These are phyloP conservation scores for Xylona heveae DNA, from an alignment of 495 filamentous ascomycete species.

Conservation along the genomic window DNA sequence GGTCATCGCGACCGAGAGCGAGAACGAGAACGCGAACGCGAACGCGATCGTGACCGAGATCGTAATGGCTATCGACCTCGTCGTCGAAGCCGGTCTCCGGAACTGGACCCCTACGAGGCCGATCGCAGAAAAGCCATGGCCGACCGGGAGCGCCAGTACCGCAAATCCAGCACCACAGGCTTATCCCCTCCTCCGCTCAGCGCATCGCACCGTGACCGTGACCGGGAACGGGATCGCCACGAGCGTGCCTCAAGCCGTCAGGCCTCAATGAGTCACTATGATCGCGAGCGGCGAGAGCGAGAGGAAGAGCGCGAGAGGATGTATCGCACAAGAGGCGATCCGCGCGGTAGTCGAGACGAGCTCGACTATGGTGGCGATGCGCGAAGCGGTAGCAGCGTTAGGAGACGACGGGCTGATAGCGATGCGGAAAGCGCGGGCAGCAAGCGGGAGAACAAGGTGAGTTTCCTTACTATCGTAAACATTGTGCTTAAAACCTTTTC, in stretches of 20 bases:
- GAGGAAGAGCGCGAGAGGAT: slow-evolving; percentile 70
- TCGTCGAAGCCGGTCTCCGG: slow-evolving; percentile 52
- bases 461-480: slow-evolving; percentile 6
- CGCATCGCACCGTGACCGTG: slow-evolving; percentile 11
- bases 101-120: slow-evolving; percentile 27
- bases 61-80: slow-evolving; percentile 7
- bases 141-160: slow-evolving; percentile 17
- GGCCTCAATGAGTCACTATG: slow-evolving; percentile 27
- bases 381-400: slow-evolving; percentile 32
- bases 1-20: slow-evolving; percentile 4
- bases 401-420: slow-evolving; percentile 42
- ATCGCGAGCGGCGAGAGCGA: slow-evolving; percentile 54
- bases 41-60: slow-evolving; percentile 9
- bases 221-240: slow-evolving; percentile 14
- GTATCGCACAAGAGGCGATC: slow-evolving; percentile 65
- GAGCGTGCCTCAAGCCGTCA: slow-evolving; percentile 8
- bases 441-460: slow-evolving; percentile 39
- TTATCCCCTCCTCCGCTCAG: slow-evolving; percentile 5
- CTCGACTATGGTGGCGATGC: slow-evolving; percentile 75
- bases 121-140: slow-evolving; percentile 16
- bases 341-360: slow-evolving; percentile 52
- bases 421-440: slow-evolving; percentile 51
- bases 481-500: no score
- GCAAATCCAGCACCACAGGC: slow-evolving; percentile 11
- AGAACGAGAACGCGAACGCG: slow-evolving; percentile 4